Evolutionary conservation across 768 basidiomycete species (phyloP).

Genomic region (Amanita thiersii): DNA sequence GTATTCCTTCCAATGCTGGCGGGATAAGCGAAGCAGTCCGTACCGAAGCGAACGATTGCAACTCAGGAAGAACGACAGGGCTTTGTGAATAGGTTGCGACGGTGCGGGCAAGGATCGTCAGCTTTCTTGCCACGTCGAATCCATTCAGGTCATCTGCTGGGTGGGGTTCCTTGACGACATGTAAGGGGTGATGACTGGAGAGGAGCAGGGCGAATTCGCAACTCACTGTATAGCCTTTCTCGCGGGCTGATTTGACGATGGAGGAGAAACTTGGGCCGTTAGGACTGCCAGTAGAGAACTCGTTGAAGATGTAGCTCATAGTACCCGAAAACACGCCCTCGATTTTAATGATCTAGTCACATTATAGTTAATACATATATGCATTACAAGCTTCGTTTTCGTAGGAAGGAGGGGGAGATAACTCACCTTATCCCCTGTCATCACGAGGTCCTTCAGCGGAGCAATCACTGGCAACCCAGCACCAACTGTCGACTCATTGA

Average conservation of each 20-base stretch:
- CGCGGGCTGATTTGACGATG: slow-evolving; percentile 80
- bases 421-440: slow-evolving; percentile 83
- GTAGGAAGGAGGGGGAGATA: neutral
- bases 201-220: neutral
- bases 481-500: slow-evolving; percentile 91
- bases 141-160: slow-evolving; percentile 96
- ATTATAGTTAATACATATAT: neutral
- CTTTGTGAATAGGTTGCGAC: slow-evolving; percentile 36
- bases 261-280: slow-evolving; percentile 78
- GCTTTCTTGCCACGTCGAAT: slow-evolving; percentile 93
- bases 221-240: slow-evolving; percentile 87
- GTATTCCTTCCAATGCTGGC: slow-evolving; percentile 51
- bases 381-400: too few species aligned
- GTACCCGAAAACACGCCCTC: slow-evolving; percentile 98
- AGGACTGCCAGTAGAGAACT: slow-evolving; percentile 68
- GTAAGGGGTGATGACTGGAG: neutral
- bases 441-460: slow-evolving; percentile 86
- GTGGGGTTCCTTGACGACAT: slow-evolving; percentile 74
- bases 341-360: slow-evolving; percentile 66
- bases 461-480: slow-evolving; percentile 91
- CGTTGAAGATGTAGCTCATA: slow-evolving; percentile 98
- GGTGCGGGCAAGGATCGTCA: slow-evolving; percentile 88
- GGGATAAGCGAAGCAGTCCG: slow-evolving; percentile 84
- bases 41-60: slow-evolving; percentile 81
- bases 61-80: slow-evolving; percentile 32